phyloP scores from a whole-genome alignment of 305 asterid genomes.

The Euphrasia arctica region DNA sequence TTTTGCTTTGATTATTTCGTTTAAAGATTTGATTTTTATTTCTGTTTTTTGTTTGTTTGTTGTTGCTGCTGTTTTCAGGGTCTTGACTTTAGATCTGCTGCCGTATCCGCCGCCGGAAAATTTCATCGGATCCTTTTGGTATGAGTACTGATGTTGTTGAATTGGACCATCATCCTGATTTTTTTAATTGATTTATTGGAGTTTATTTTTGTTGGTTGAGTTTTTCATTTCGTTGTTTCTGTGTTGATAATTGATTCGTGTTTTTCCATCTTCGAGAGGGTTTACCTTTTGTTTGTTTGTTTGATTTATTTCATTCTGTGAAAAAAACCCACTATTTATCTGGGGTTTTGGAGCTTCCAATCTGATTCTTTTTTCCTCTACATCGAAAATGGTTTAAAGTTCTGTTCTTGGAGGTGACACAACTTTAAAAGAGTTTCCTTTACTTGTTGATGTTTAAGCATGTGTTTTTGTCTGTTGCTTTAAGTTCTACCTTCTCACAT shows the following conservation, averaged over 20 bases:
- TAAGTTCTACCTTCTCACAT: conserved; percentile 9
- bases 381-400: neutral
- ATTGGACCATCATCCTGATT: conserved; percentile 15
- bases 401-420: neutral
- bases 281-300: conserved; percentile 6
- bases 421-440: neutral
- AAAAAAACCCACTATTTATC: neutral
- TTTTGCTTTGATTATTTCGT: conserved; percentile 14
- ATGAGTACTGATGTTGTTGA: conserved; percentile 28
- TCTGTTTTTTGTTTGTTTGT: neutral
- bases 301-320: neutral
- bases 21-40: conserved; percentile 6
- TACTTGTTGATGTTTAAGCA: too few species aligned
- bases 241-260: conserved; percentile 11
- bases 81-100: conserved; percentile 56
- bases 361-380: neutral
- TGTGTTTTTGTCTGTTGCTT: neutral
- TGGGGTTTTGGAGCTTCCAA: neutral
- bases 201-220: neutral
- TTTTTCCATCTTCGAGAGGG: neutral
- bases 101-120: conserved; percentile 49
- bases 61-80: conserved; percentile 48
- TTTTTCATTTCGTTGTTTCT: conserved; percentile 14
- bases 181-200: neutral
- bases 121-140: conserved; percentile 26